Conservation (phyloP, 2,329 filamentous ascomycete species). For the Pezicula neosporulosa region DNA sequence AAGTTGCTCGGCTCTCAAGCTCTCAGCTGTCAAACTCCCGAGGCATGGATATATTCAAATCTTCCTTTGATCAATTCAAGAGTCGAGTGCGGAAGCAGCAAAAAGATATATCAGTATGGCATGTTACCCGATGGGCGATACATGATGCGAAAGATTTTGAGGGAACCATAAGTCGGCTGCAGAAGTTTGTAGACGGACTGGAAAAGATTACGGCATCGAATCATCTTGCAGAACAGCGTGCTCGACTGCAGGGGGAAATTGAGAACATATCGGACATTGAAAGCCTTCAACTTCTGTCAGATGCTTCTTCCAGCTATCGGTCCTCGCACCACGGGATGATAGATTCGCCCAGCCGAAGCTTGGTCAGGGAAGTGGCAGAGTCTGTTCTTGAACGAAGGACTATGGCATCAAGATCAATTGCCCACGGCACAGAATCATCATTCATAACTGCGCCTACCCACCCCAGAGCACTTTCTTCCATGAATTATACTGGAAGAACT, state of each 20-base stretch:
- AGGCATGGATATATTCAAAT: slow-evolving; percentile 15
- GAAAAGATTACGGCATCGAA: slow-evolving; percentile 19
- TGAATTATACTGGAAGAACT: too few species aligned
- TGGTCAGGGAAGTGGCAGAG: slow-evolving; percentile 2
- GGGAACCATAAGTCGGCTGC: slow-evolving; percentile 11
- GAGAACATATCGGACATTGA: slow-evolving; percentile 15
- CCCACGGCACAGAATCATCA: neutral
- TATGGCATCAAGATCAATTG: neutral
- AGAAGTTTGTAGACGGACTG: slow-evolving; percentile 17
- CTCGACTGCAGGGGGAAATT: slow-evolving; percentile 14
- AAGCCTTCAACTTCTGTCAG: slow-evolving; percentile 16
- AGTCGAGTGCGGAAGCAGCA: slow-evolving; percentile 12
- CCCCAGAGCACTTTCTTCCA: too few species aligned
- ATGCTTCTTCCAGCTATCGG: slow-evolving; percentile 8
- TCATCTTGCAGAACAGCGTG: slow-evolving; percentile 12
- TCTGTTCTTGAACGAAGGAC: neutral
- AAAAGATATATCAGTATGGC: slow-evolving; percentile 15
- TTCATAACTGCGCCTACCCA: neutral
- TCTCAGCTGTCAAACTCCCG: neutral
- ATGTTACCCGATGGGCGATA: slow-evolving; percentile 19
- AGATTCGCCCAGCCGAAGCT: slow-evolving; percentile 12
- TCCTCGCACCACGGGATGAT: slow-evolving; percentile 6
- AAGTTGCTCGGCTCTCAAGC: neutral
- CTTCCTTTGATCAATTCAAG: slow-evolving; percentile 17
- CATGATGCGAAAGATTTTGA: slow-evolving; percentile 18